Base-by-base conservation (phyloP, 257 asterid genomes). In the Misopates orontium region DNA sequence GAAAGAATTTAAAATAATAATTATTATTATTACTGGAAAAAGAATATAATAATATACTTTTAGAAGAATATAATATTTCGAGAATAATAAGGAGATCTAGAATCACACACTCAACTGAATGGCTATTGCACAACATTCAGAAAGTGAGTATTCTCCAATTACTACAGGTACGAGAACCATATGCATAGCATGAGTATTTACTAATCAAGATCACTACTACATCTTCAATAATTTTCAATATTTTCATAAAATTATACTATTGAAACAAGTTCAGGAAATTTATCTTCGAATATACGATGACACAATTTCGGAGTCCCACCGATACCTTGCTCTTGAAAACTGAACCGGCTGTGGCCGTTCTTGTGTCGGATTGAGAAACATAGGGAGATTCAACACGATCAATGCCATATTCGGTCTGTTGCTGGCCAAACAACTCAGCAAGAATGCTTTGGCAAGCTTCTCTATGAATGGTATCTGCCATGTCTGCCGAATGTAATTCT, bases 391-490 rank as follows among this genome's bases (percentile, higher is more conserved):
- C 65, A 80, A 68, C 73, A 44, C 64, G 78, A 79, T 80, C 79
- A 77, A 56, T 75, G 60, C 77, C 79, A 63, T 20, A 32, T 53
- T 83, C 90, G 18, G 75, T 51, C 15, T 65, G 60, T 62, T 73
- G 78, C 61, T 75, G 80, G 42, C 96, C 95, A 79, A 90, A 90
- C 75, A 90, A 76, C 78, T 90, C 89, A 54, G 75, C 75, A 63
- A 94, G 85, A 73, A 90, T 82, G 76, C 74, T 75, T 59, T 86
- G 89, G 74, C 96, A 90, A 68, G 96, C 73, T 82, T 88, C 94
- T 56, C 83, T 87, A 73, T 90, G 97, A 74, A 75, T 71, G 49
- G 88, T 66, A 77, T 81, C 89, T 60, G 54, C 54, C 78, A 81
- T 71, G 66, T 90, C 95, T 22, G 95, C 95, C 54, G 83, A 83